Evolutionary conservation across 2,329 filamentous ascomycete species (phyloP).

Genomic region (Neodidymelliopsis sp.): DNA sequence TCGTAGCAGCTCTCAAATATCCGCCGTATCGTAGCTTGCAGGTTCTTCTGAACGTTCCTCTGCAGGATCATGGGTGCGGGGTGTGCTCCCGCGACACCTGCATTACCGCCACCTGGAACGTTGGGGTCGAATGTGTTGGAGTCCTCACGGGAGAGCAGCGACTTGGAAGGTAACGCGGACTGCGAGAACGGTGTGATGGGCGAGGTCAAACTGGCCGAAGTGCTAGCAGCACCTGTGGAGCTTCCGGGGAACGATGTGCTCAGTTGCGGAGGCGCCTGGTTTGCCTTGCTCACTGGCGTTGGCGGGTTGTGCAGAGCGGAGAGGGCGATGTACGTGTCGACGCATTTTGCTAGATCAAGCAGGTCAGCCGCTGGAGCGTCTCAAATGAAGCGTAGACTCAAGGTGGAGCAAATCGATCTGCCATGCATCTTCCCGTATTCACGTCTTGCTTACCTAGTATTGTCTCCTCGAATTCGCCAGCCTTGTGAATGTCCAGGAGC

Average conservation of each 20-base stretch:
- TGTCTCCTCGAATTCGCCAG: slow-evolving; percentile 97
- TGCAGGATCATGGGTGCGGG: slow-evolving; percentile 72
- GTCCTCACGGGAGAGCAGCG: slow-evolving; percentile 83
- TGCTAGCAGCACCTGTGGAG: slow-evolving; percentile 69
- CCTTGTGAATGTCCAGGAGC: slow-evolving; percentile 89
- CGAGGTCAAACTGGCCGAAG: slow-evolving; percentile 74
- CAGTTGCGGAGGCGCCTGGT: slow-evolving; percentile 69
- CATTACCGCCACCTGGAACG: slow-evolving; percentile 64
- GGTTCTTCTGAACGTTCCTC: slow-evolving; percentile 76
- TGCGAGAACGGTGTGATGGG: slow-evolving; percentile 96
- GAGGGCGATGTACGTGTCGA: slow-evolving; percentile 95
- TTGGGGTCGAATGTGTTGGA: slow-evolving; percentile 67
- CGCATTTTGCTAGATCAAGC: slow-evolving; percentile 74
- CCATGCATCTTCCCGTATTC: neutral
- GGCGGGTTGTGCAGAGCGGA: slow-evolving; percentile 67
- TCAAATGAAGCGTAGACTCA: neutral
- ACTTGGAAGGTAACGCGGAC: slow-evolving; percentile 91
- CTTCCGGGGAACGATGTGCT: slow-evolving; percentile 79
- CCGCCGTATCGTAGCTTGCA: slow-evolving; percentile 84
- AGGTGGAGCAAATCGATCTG: neutral
- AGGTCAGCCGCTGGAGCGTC: slow-evolving; percentile 21
- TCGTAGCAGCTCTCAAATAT: slow-evolving; percentile 90
- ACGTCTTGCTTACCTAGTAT: slow-evolving; percentile 74
- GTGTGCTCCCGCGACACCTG: slow-evolving; percentile 60
- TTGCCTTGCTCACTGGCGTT: slow-evolving; percentile 56